Percentiles rank a stretch among this genome's conserved stretches.
Evolutionary conservation across 768 basidiomycete species (phyloP).

Genomic region (Mycena filopes): DNA sequence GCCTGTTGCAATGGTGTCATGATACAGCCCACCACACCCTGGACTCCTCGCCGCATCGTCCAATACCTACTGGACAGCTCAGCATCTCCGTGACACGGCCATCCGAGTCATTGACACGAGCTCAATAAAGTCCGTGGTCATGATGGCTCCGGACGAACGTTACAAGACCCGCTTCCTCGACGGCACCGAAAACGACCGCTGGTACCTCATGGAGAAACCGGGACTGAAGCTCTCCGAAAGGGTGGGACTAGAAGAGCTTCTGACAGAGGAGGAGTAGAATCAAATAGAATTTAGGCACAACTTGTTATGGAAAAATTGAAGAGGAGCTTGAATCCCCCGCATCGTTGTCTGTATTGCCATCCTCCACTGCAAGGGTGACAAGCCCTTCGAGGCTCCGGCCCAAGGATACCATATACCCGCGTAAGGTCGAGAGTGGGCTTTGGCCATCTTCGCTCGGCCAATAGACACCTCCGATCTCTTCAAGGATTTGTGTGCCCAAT

Average conservation of each 20-base stretch:
- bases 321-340: too few relatives aligned
- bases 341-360: too few relatives aligned
- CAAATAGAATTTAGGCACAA: too few relatives aligned
- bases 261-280: background rate
- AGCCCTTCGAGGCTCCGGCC: too few relatives aligned
- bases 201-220: slow-evolving; percentile 12
- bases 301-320: too few relatives aligned
- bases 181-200: slow-evolving; percentile 4
- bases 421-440: too few relatives aligned
- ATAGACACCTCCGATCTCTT: too few relatives aligned
- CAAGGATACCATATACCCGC: too few relatives aligned
- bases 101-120: slow-evolving; percentile 31
- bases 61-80: slow-evolving; percentile 35
- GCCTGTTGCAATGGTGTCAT: slow-evolving; percentile 34
- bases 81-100: slow-evolving; percentile 25
- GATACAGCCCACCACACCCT: slow-evolving; percentile 34
- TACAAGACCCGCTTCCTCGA: background rate
- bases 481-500: background rate
- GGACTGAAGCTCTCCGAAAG: background rate
- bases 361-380: too few relatives aligned
- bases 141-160: slow-evolving; percentile 36
- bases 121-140: slow-evolving; percentile 36
- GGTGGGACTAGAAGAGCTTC: slow-evolving; percentile 9
- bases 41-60: slow-evolving; percentile 31
- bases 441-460: too few relatives aligned